These are phyloP conservation scores for Phylloporus sp. DNA, from an alignment of 1,284 basidiomycete genomes.

Conservation along the genomic window DNA sequence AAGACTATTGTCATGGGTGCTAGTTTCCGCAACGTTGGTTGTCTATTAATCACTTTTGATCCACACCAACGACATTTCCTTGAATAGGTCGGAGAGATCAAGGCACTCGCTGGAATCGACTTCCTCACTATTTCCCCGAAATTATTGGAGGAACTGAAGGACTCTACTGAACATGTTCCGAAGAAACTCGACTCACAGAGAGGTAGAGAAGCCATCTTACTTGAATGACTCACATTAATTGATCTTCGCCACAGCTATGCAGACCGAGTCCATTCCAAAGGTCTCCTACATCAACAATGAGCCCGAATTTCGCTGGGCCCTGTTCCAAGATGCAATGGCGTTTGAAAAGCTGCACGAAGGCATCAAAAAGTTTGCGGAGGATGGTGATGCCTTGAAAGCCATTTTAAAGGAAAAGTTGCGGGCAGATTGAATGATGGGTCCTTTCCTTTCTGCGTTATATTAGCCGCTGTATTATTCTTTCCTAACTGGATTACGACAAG, in stretches of 20 bases:
- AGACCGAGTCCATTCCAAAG: slow-evolving; percentile 76
- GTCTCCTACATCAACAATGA: slow-evolving; percentile 91
- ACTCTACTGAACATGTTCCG: slow-evolving; percentile 77
- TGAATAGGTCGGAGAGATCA: slow-evolving; percentile 85
- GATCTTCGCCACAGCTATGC: slow-evolving; percentile 6
- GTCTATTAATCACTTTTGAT: neutral
- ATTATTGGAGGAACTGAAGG: slow-evolving; percentile 91
- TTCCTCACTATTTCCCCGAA: slow-evolving; percentile 94
- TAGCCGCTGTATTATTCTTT: neutral
- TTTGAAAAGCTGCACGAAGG: slow-evolving; percentile 85
- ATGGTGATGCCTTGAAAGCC: slow-evolving; percentile 77
- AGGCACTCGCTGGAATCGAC: slow-evolving; percentile 93
- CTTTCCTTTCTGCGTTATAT: neutral
- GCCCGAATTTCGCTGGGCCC: slow-evolving; percentile 90
- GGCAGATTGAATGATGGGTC: slow-evolving; percentile 12
- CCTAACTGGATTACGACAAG: neutral
- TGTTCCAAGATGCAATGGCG: slow-evolving; percentile 91
- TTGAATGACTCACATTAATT: neutral
- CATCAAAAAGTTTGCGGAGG: neutral
- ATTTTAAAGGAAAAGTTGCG: slow-evolving; percentile 83
- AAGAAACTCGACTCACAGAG: slow-evolving; percentile 81
- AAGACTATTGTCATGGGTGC: slow-evolving; percentile 99
- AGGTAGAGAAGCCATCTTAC: neutral
- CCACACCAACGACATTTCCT: neutral
- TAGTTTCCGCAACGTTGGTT: slow-evolving; percentile 89